Conservation (phyloP, 2,329 filamentous ascomycete species). For the Thermothelomyces thermophilus region DNA sequence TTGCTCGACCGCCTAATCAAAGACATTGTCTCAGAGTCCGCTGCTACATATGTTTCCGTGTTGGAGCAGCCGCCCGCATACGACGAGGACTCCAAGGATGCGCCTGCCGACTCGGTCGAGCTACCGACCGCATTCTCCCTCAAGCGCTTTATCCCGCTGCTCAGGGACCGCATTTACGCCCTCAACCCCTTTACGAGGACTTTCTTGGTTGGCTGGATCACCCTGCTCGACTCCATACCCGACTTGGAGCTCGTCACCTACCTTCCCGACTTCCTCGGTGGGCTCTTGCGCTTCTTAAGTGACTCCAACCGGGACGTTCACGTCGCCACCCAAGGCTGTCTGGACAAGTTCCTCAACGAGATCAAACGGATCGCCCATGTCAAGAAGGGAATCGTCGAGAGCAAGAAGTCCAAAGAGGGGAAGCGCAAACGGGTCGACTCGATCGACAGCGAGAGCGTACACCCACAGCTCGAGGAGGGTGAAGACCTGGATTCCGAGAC, state of each 20-base stretch:
- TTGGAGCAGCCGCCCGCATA: constrained; percentile 54
- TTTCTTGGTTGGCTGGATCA: constrained; percentile 95
- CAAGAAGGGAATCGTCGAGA: constrained; percentile 87
- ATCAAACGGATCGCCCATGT: constrained; percentile 91
- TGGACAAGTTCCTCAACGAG: constrained; percentile 86
- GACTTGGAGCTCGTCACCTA: constrained; percentile 92
- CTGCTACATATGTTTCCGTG: constrained; percentile 88
- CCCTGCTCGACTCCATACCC: constrained; percentile 88
- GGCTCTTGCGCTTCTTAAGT: constrained; percentile 83
- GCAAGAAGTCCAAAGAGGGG: constrained; percentile 62
- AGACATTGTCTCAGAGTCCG: constrained; percentile 92
- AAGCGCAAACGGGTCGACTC: constrained; percentile 65
- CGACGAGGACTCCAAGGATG: constrained; percentile 41
- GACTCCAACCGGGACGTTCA: constrained; percentile 93
- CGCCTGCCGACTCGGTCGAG: constrained; percentile 37
- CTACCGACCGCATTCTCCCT: constrained; percentile 87
- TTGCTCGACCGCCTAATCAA: constrained; percentile 90
- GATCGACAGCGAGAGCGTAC: constrained; percentile 58
- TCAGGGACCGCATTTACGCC: constrained; percentile 91
- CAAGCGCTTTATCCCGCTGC: constrained; percentile 79
- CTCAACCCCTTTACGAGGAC: constrained; percentile 91
- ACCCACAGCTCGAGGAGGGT: constrained; percentile 52
- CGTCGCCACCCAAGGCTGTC: constrained; percentile 77
- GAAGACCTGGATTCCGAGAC: constrained; percentile 53
- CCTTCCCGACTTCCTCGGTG: constrained; percentile 83